Conservation (phyloP, 768 basidiomycete genomes). For the Mycena floridula region DNA sequence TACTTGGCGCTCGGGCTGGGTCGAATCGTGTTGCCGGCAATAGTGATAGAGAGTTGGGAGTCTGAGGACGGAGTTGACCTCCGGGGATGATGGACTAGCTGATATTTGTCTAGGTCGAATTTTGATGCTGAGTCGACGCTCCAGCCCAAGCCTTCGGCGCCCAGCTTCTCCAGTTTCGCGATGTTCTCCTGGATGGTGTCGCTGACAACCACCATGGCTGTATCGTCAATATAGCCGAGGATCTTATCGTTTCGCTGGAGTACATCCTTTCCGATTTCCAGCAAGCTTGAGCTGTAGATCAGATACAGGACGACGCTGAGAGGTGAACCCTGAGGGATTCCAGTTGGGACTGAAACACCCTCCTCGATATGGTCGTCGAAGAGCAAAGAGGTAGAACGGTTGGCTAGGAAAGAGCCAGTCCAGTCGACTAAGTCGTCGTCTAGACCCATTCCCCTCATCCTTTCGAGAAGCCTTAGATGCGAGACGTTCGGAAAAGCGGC, state of each 20-base stretch:
- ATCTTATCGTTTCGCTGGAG: neutral
- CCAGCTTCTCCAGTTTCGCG: conserved; percentile 10
- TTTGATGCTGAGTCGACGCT: neutral
- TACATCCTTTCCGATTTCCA: neutral
- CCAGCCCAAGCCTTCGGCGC: conserved; percentile 1
- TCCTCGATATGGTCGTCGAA: conserved; percentile 2
- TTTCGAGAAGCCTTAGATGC: conserved; percentile 21
- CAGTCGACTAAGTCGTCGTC: neutral
- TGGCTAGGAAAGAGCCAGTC: conserved; percentile 1
- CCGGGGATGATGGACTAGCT: too few relatives aligned
- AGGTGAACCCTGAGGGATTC: conserved; percentile 6
- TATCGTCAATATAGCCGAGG: conserved; percentile 14
- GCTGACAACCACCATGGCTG: conserved; percentile 9
- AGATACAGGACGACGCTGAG: conserved; percentile 5
- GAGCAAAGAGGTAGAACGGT: conserved; percentile 1
- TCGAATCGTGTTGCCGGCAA: too few relatives aligned
- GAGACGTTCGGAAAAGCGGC: conserved; percentile 37
- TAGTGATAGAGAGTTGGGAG: too few relatives aligned
- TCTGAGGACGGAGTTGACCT: too few relatives aligned
- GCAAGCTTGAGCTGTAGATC: conserved; percentile 1
- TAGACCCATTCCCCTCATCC: conserved; percentile 14
- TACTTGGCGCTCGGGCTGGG: too few relatives aligned
- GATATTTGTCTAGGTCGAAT: too few relatives aligned
- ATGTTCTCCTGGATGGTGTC: conserved; percentile 8
- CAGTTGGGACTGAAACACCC: neutral